Base-by-base conservation (phyloP, 2,329 filamentous ascomycete genomes). In the Colletotrichum acutatum region DNA sequence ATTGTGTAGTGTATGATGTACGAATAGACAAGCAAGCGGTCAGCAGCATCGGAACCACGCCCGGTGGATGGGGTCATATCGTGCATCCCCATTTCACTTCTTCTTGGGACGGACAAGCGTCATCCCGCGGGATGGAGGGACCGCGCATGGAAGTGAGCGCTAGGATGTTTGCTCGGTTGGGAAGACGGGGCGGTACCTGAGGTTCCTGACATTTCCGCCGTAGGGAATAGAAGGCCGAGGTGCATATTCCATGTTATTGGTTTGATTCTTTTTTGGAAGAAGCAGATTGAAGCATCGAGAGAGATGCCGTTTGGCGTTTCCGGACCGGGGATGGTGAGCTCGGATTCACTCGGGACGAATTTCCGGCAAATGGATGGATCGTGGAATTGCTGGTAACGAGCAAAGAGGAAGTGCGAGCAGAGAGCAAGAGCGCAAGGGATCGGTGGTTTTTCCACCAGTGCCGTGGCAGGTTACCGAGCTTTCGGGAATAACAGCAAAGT, bases 391-490 rank as follows among this genome's bases (percentile, higher is more conserved):
- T 22, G 42, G 19, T n/a, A 49, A 49, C 19, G 19, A 49, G 42
- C 37, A 42, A 5, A 42, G 2, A 59, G 32, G 42, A 30, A 34
- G 32, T 28, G 59, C 26, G 30, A 42, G 42, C 12, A 42, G 37
- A 42, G 37, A 7, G 37, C 5, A 6, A 11, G 42, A 49, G 42
- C n/a, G 42, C 19, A 19, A 14, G 37, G 5, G 60, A 4, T 7
- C 14, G n/a, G 64, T 32, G n/a, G 54, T 62, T 62, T 68, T 68
- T 68, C 69, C 64, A 72, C 65, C 65, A 72, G 65, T 72, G 52
- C 16, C 22, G 30, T 32, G 37, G 28, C 56, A 42, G 26, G 37
- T 22, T 52, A 11, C 68, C 68, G 65, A 72, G 52, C 57, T 42
- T 22, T 60, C 69, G 65, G 64, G 24, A 72, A 68, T 46, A 42